Evolutionary conservation across 257 asterid species (phyloP).

Genomic region (Fraxinus anomala): DNA sequence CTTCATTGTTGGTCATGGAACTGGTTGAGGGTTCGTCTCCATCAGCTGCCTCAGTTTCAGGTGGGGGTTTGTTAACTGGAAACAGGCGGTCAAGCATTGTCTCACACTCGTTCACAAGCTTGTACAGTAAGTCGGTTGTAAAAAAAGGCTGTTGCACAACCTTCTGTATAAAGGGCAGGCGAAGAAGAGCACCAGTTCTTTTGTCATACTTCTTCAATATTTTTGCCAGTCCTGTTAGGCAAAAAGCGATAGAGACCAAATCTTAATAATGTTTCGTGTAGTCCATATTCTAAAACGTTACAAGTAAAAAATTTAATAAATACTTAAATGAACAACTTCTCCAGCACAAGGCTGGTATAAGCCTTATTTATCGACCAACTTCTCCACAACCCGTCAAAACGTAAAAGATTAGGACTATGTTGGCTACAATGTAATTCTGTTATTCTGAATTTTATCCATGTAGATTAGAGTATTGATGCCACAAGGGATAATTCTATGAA

Average conservation of each 20-base stretch:
- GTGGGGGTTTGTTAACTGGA: constrained; percentile 40
- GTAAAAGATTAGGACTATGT: not conserved
- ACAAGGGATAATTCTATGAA: not conserved
- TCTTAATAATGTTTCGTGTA: not conserved
- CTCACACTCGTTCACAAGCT: constrained; percentile 91
- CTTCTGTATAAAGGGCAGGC: constrained; percentile 89
- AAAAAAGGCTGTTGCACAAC: constrained; percentile 91
- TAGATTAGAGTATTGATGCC: not conserved
- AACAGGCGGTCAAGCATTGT: constrained; percentile 73
- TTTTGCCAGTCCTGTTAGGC: constrained; percentile 71
- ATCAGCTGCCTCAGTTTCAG: constrained; percentile 29
- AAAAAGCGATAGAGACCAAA: not conserved
- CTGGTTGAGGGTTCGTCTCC: constrained; percentile 54
- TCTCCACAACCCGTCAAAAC: not conserved
- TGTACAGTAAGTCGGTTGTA: constrained; percentile 78
- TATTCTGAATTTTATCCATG: not conserved
- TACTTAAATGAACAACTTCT: too few species aligned
- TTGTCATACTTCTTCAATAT: constrained; percentile 91
- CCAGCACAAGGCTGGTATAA: too few species aligned
- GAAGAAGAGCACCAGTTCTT: constrained; percentile 89
- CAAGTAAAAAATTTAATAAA: not conserved
- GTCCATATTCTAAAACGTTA: not conserved
- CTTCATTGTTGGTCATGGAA: constrained; percentile 30
- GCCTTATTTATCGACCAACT: not conserved
- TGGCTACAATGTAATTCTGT: not conserved